phyloP scores from a whole-genome alignment of 2,329 filamentous ascomycete species.

The Lasiodiplodia citricola region DNA sequence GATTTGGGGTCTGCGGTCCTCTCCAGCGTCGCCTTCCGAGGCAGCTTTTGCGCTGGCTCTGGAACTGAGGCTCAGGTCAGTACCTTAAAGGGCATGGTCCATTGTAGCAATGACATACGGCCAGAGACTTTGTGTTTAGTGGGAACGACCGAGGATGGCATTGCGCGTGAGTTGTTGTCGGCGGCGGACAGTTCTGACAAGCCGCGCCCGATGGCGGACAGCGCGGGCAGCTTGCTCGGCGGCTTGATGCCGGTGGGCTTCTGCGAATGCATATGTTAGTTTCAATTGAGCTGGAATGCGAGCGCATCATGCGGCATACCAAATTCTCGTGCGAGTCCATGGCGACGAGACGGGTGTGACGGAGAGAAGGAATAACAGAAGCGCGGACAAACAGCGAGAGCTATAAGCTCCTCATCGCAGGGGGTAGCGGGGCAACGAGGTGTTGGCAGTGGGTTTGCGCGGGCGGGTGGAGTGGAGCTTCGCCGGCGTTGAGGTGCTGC shows the following conservation, averaged over 20 bases:
- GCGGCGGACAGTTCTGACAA: slow-evolving; percentile 59
- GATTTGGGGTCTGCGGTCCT: slow-evolving; percentile 52
- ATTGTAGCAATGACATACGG: slow-evolving; percentile 44
- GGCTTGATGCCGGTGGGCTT: slow-evolving; percentile 41
- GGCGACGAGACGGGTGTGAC: slow-evolving; percentile 5
- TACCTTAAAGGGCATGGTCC: slow-evolving; percentile 32
- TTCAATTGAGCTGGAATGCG: slow-evolving; percentile 1
- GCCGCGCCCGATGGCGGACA: slow-evolving; percentile 32
- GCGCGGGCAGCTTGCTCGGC: slow-evolving; percentile 39
- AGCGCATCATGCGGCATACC: slow-evolving; percentile 13
- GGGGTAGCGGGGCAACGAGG: background rate
- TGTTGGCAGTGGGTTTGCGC: background rate
- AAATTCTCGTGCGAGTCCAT: slow-evolving; percentile 26
- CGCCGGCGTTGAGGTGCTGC: background rate
- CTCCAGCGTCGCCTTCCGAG: slow-evolving; percentile 56
- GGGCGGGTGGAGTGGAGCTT: background rate
- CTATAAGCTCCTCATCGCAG: slow-evolving; percentile 26
- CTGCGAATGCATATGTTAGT: background rate
- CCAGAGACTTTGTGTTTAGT: slow-evolving; percentile 59
- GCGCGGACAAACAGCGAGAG: slow-evolving; percentile 22
- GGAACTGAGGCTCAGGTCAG: slow-evolving; percentile 44
- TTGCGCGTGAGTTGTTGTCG: slow-evolving; percentile 59
- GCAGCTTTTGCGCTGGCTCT: slow-evolving; percentile 52
- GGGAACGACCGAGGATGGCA: slow-evolving; percentile 49
- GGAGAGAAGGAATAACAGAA: slow-evolving; percentile 21